phyloP scores from a whole-genome alignment of 495 filamentous ascomycete species.

The Aspergillus kassunensis region DNA sequence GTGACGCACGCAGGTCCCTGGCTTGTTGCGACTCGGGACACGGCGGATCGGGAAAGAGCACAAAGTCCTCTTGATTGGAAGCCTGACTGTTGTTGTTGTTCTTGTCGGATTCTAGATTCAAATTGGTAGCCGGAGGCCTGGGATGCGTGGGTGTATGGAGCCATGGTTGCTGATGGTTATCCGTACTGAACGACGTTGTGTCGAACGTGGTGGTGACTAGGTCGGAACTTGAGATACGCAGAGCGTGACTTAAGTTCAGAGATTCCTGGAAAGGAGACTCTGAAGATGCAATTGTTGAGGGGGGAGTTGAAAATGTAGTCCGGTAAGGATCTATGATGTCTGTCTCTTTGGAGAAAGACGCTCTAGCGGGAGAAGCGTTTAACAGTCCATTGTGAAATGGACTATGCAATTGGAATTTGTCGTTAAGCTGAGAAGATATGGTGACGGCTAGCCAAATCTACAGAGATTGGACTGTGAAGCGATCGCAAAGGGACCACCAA shows the following conservation, averaged over 20 bases:
- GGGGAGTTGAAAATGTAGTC: slow-evolving; percentile 31
- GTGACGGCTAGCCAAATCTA: too few species aligned
- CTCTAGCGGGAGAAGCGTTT: slow-evolving; percentile 31
- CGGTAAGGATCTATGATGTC: slow-evolving; percentile 48
- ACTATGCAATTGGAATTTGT: slow-evolving; percentile 15
- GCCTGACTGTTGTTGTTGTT: slow-evolving; percentile 29
- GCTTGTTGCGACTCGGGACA: slow-evolving; percentile 27
- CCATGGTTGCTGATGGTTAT: slow-evolving; percentile 60
- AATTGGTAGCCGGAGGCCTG: slow-evolving; percentile 44
- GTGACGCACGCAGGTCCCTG: slow-evolving; percentile 36
- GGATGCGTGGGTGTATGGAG: slow-evolving; percentile 50
- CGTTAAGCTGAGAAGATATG: slow-evolving; percentile 32
- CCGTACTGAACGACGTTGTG: slow-evolving; percentile 62
- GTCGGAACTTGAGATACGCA: slow-evolving; percentile 51
- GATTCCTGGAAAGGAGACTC: slow-evolving; percentile 47
- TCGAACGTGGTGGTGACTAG: slow-evolving; percentile 45
- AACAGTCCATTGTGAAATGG: slow-evolving; percentile 50
- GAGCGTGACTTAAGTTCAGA: slow-evolving; percentile 54
- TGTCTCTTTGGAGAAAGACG: slow-evolving; percentile 45
- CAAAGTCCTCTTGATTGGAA: slow-evolving; percentile 41
- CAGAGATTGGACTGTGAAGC: too few species aligned
- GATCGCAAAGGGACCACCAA: too few species aligned
- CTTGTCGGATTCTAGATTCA: slow-evolving; percentile 40
- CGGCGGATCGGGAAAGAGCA: slow-evolving; percentile 38
- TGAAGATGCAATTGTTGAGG: slow-evolving; percentile 42